phyloP scores from a whole-genome alignment of 2,329 filamentous ascomycete genomes.

The Curvularia spicifera region DNA sequence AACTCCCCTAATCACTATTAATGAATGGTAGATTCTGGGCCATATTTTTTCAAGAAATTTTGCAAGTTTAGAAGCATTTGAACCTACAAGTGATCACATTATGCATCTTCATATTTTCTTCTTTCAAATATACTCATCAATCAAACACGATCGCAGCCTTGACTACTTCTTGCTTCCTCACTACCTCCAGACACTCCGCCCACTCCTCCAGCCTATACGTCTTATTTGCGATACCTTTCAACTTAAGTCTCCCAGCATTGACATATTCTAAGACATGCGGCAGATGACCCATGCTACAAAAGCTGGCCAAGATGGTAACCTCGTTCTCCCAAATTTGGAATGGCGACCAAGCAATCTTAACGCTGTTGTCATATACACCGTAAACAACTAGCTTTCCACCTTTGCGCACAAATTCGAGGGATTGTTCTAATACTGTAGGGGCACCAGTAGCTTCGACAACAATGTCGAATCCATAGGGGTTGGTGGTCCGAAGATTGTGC shows the following conservation, averaged over 20 bases:
- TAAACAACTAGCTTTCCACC: slow-evolving; percentile 76
- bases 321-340: slow-evolving; percentile 72
- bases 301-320: slow-evolving; percentile 72
- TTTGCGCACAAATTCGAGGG: slow-evolving; percentile 73
- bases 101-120: background rate
- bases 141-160: slow-evolving; percentile 77
- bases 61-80: too few relatives aligned
- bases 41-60: background rate
- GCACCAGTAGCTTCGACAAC: slow-evolving; percentile 75
- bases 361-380: slow-evolving; percentile 69
- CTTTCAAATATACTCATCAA: background rate
- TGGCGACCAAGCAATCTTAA: slow-evolving; percentile 71
- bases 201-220: slow-evolving; percentile 75
- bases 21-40: background rate
- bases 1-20: background rate
- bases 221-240: slow-evolving; percentile 75
- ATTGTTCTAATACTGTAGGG: slow-evolving; percentile 70
- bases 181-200: slow-evolving; percentile 71
- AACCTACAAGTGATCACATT: too few relatives aligned
- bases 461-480: slow-evolving; percentile 77
- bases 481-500: slow-evolving; percentile 65
- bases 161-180: slow-evolving; percentile 74
- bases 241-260: slow-evolving; percentile 66
- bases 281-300: slow-evolving; percentile 67
- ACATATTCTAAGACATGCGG: slow-evolving; percentile 49